These are phyloP conservation scores for Hemisphaericaspora xylofermentans DNA, from an alignment of 1,139 yeast genomes.

Conservation along the genomic window DNA sequence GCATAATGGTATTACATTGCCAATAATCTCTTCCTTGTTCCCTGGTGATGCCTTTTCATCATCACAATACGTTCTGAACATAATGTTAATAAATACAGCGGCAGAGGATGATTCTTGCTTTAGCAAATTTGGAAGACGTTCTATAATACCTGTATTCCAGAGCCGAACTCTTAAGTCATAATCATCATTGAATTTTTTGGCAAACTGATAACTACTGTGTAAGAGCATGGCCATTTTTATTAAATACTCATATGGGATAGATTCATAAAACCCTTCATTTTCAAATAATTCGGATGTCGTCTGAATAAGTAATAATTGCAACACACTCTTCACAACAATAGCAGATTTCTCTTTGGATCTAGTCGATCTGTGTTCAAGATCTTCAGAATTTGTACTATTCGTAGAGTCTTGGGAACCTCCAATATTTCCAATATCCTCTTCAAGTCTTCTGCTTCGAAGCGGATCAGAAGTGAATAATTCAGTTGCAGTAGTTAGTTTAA, in stretches of 20 bases:
- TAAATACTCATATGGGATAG: slow-evolving; percentile 66
- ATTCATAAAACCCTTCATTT: slow-evolving; percentile 64
- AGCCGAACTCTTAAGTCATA: slow-evolving; percentile 80
- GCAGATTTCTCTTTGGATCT: slow-evolving; percentile 61
- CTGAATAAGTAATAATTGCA: slow-evolving; percentile 87
- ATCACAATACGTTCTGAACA: slow-evolving; percentile 80
- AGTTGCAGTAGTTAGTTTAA: slow-evolving; percentile 79
- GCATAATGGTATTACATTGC: slow-evolving; percentile 68
- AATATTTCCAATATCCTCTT: slow-evolving; percentile 7
- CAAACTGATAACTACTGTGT: slow-evolving; percentile 72
- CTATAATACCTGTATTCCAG: slow-evolving; percentile 91
- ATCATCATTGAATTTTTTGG: slow-evolving; percentile 85
- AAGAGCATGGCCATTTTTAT: slow-evolving; percentile 59
- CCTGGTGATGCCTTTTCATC: slow-evolving; percentile 44
- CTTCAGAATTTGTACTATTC: slow-evolving; percentile 17
- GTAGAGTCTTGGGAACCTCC: slow-evolving; percentile 1
- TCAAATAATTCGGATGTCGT: slow-evolving; percentile 77
- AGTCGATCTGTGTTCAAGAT: slow-evolving; percentile 25
- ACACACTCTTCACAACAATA: slow-evolving; percentile 88
- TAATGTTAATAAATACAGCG: slow-evolving; percentile 77
- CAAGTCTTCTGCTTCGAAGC: slow-evolving; percentile 24
- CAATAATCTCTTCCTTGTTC: slow-evolving; percentile 44
- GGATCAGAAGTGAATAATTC: slow-evolving; percentile 81
- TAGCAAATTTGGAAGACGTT: slow-evolving; percentile 84
- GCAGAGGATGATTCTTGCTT: slow-evolving; percentile 92